phyloP scores from a whole-genome alignment of 352 stramenopile genomes.

The Phytophthora melonis region DNA sequence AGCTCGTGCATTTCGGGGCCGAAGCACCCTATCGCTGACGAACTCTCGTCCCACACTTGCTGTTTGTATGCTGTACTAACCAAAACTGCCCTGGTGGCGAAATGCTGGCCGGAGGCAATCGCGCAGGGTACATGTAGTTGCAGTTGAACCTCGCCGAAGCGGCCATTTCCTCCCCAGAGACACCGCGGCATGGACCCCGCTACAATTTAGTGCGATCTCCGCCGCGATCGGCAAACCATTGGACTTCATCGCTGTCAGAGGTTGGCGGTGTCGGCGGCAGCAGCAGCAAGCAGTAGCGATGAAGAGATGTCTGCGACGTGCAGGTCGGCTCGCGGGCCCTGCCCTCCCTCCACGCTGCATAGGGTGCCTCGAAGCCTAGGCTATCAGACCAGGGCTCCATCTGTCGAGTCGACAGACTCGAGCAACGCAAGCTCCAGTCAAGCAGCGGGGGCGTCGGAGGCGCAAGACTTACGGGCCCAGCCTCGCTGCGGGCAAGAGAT shows the following conservation, averaged over 20 bases:
- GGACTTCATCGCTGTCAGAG: background rate
- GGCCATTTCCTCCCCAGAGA: background rate
- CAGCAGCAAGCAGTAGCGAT: background rate
- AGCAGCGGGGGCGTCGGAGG: background rate
- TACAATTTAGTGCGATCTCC: constrained; percentile 16
- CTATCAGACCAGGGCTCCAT: background rate
- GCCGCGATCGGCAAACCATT: constrained; percentile 10
- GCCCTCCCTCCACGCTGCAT: background rate
- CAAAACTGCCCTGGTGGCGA: background rate
- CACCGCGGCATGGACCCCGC: constrained; percentile 1
- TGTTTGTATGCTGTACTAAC: background rate
- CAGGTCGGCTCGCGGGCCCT: no score
- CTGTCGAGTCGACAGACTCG: background rate
- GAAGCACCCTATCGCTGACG: constrained; percentile 3
- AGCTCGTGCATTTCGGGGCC: background rate
- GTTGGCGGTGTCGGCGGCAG: background rate
- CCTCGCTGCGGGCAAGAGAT: background rate
- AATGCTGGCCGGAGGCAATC: background rate
- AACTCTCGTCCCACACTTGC: constrained; percentile 5
- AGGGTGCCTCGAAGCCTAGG: background rate
- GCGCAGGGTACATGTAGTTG: constrained; percentile 5
- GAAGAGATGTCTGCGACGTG: background rate
- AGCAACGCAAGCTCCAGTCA: constrained; percentile 1
- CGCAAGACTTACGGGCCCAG: background rate
- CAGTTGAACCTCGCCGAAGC: constrained; percentile 7